These are phyloP conservation scores for Triticum dicoccoides DNA, from an alignment of 176 grass and related monocot genomes.

Conservation along the genomic window DNA sequence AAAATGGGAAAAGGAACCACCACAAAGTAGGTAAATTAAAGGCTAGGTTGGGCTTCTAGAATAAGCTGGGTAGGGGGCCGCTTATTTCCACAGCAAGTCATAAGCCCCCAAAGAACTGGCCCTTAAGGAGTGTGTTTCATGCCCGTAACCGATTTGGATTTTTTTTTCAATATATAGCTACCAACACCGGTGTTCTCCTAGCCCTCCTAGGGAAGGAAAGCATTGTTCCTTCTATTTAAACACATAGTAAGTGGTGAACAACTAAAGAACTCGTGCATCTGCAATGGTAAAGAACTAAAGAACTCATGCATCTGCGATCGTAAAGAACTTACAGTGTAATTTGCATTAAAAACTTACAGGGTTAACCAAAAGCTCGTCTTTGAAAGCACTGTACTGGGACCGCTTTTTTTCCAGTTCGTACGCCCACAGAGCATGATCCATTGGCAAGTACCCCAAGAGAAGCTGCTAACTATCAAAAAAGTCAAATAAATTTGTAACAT, in stretches of 20 bases:
- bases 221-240: not conserved
- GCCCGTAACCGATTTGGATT: slow-evolving; percentile 5
- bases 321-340: slow-evolving; percentile 2
- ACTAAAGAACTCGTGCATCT: no score
- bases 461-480: slow-evolving; percentile 95
- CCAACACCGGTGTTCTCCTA: not conserved
- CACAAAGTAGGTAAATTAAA: not conserved
- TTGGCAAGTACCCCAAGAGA: slow-evolving; percentile 90
- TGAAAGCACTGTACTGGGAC: slow-evolving; percentile 75
- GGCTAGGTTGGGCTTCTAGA: not conserved
- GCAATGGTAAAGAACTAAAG: no score
- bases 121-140: not conserved
- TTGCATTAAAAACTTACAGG: slow-evolving; percentile 69
- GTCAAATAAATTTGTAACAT: slow-evolving; percentile 67
- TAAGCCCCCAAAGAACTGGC: no score
- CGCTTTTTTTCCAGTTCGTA: slow-evolving; percentile 93
- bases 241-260: not conserved
- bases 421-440: slow-evolving; percentile 71
- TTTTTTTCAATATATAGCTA: not conserved
- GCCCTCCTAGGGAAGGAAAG: not conserved
- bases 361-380: slow-evolving; percentile 85
- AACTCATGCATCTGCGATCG: not conserved
- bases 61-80: no score
- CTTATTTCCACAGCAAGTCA: no score
- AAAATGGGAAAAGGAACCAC: not conserved